Evolutionary conservation across 1,284 basidiomycete species (phyloP).

Genomic region (Exobasidium cylindrosporum): DNA sequence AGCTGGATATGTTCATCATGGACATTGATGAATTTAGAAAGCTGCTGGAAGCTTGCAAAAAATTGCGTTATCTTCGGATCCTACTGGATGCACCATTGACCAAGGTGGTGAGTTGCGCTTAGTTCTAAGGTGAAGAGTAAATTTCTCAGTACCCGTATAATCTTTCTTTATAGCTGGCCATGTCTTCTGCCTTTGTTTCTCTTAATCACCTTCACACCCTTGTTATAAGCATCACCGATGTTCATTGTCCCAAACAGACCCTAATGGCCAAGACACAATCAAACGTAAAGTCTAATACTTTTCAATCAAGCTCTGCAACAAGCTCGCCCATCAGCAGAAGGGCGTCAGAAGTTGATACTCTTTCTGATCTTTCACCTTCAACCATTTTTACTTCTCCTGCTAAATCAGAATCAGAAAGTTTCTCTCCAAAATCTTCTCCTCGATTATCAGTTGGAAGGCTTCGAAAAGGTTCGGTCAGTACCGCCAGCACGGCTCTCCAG

Average conservation of each 20-base stretch:
- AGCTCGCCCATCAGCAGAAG: not conserved
- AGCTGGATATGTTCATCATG: conserved; percentile 6
- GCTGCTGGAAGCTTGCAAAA: conserved; percentile 4
- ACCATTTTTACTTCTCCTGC: not conserved
- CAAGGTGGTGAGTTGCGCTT: not conserved
- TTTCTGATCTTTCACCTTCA: not conserved
- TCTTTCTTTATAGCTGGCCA: not conserved
- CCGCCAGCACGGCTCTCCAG: not conserved
- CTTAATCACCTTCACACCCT: not conserved
- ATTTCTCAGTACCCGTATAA: not conserved
- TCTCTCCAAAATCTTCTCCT: not conserved
- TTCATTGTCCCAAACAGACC: not conserved
- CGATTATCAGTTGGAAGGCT: not conserved
- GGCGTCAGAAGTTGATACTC: not conserved
- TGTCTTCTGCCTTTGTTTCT: conserved; percentile 10
- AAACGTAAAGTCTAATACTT: not conserved
- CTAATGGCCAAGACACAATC: not conserved
- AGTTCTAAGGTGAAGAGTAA: not conserved
- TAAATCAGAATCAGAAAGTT: not conserved
- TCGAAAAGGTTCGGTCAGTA: not conserved
- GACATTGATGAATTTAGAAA: conserved; percentile 1
- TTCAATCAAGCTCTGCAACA: not conserved
- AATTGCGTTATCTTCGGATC: conserved; percentile 2
- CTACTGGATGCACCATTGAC: conserved; percentile 6
- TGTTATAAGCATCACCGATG: conserved; percentile 1